phyloP scores from a whole-genome alignment of 441 rosid species.

The Jatropha podagrica region DNA sequence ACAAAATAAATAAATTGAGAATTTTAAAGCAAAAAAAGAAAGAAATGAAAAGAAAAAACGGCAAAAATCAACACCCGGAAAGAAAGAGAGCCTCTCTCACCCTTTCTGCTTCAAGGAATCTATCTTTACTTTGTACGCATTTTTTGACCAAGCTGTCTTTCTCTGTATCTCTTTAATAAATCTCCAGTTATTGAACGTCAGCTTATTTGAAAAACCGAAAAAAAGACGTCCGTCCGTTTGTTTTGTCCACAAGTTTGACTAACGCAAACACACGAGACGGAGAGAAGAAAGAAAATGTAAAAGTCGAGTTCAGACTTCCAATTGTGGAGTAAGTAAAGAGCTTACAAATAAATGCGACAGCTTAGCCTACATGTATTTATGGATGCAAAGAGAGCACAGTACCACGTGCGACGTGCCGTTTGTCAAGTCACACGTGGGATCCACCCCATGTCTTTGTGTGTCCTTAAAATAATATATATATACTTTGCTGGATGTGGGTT shows the following conservation, averaged over 20 bases:
- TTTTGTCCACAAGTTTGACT: slow-evolving; percentile 11
- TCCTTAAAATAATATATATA: too few species aligned
- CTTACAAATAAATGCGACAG: too few species aligned
- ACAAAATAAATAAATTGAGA: not conserved
- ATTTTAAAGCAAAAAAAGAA: not conserved
- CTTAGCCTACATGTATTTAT: not conserved
- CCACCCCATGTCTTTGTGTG: too few species aligned
- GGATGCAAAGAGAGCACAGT: too few species aligned
- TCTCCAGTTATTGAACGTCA: not conserved
- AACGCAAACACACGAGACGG: not conserved
- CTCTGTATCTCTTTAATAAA: not conserved
- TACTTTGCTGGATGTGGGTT: not conserved
- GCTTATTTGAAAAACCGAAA: not conserved
- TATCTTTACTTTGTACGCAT: not conserved
- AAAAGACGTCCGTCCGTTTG: not conserved
- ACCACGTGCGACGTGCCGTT: not conserved
- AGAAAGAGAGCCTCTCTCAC: not conserved
- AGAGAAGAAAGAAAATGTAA: not conserved
- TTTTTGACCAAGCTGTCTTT: not conserved
- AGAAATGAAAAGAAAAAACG: too few species aligned
- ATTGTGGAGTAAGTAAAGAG: too few species aligned
- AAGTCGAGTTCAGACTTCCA: not conserved
- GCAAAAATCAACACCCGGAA: not conserved
- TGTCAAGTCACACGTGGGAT: not conserved
- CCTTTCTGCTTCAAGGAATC: not conserved